Evolutionary conservation across 352 stramenopile genomes (phyloP), one percentile per base, ranked within the genome.

Genomic region (Saprolegnia diclina): DNA sequence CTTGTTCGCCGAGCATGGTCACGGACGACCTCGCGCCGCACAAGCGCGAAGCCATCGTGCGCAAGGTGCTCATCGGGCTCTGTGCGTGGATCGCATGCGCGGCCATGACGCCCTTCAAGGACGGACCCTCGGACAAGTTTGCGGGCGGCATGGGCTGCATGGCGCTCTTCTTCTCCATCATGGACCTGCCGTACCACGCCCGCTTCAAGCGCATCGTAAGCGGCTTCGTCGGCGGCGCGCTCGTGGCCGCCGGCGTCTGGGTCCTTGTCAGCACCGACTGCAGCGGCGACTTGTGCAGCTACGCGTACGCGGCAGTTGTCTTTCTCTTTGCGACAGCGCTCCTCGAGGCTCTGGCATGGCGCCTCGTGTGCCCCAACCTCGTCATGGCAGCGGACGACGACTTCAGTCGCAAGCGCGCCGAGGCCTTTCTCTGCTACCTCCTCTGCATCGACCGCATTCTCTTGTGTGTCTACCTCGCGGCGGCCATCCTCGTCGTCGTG

Each of bases 111-210:
- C 52, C 52, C 35, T 59, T 59, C 52, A 59, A 59, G 35, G 52
- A 59, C 19, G 52, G 24, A 59, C 11, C 52, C 35, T 14, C 35
- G 1, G 52, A 59, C 35, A 59, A 59, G n/a, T 59, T 59, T 59
- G 52, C 52, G 3, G 52, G 52, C 3, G 52, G 52, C n/a, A 59
- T 59, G 52, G 52, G 24, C 7, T 59, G 52, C 52, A 59, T 59
- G 52, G 52, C 52, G 24, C 52, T 59, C 1, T 59, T 59, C 35
- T 59, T 59, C 52, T 59, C 52, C 3, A 59, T 59, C 52, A 59
- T 59, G 52, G 52, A 59, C 35, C 24, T 59, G 24, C 52, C 52
- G 35, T 59, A 59, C 52, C 52, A 59, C 35, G 35, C 13, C 13
- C 35, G 52, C 52, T 59, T 59, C 35, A 59, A 59, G 35, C 52